These are phyloP conservation scores for Lecanoromycetidae sp. DNA, from an alignment of 2,329 filamentous ascomycete genomes.

Conservation along the genomic window DNA sequence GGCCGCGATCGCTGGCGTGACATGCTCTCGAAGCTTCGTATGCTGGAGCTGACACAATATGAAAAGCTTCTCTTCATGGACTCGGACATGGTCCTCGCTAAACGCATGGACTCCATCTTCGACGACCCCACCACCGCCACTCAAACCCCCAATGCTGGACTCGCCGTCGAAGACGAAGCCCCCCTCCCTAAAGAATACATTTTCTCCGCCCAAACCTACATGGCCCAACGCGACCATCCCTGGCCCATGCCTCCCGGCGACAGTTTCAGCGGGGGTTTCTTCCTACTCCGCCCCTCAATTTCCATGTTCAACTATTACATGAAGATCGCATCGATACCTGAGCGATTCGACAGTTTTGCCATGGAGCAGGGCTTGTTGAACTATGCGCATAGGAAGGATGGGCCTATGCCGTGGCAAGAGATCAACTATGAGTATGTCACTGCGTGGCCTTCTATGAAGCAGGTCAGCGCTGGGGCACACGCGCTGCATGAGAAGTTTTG, in stretches of 20 bases:
- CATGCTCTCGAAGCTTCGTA: slow-evolving; percentile 33
- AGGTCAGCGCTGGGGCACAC: slow-evolving; percentile 21
- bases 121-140: slow-evolving; percentile 22
- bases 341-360: slow-evolving; percentile 25
- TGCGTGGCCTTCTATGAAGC: slow-evolving; percentile 29
- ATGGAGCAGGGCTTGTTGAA: slow-evolving; percentile 32
- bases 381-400: slow-evolving; percentile 28
- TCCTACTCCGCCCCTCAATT: slow-evolving; percentile 26
- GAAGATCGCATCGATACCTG: slow-evolving; percentile 23
- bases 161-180: slow-evolving; percentile 22
- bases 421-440: slow-evolving; percentile 30
- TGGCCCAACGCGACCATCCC: slow-evolving; percentile 25
- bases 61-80: slow-evolving; percentile 34
- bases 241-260: slow-evolving; percentile 27
- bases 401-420: slow-evolving; percentile 32
- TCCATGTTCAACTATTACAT: slow-evolving; percentile 29
- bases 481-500: slow-evolving; percentile 13
- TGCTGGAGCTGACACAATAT: slow-evolving; percentile 33
- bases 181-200: slow-evolving; percentile 26
- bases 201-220: slow-evolving; percentile 26
- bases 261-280: slow-evolving; percentile 31
- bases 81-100: slow-evolving; percentile 31
- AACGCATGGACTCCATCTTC: slow-evolving; percentile 30
- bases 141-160: slow-evolving; percentile 12
- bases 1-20: slow-evolving; percentile 32